Conservation (phyloP, 768 basidiomycete genomes). For the Lentinula aciculospora region DNA sequence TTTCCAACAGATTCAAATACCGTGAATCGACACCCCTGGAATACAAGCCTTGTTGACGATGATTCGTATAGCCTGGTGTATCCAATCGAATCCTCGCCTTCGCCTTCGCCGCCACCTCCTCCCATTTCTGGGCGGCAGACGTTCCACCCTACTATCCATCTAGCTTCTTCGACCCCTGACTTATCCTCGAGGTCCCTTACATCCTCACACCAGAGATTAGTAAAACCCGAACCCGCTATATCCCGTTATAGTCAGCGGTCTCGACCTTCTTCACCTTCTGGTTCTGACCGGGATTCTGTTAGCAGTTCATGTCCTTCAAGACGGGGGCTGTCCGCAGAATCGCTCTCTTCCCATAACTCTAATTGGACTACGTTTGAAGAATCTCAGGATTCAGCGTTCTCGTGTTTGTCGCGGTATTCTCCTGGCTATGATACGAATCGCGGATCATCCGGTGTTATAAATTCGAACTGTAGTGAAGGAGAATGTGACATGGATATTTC, state of each 20-base stretch:
- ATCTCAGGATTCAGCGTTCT: background rate
- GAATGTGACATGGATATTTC: constrained; percentile 6
- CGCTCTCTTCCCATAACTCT: background rate
- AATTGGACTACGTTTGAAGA: background rate
- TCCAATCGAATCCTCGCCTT: background rate
- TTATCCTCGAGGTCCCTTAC: background rate
- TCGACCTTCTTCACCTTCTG: background rate
- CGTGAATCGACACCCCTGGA: background rate
- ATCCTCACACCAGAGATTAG: background rate
- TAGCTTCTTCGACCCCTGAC: background rate
- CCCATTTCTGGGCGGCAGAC: background rate
- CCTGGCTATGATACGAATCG: background rate
- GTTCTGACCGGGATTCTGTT: background rate
- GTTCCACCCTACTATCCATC: background rate
- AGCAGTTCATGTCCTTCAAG: background rate
- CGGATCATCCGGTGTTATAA: background rate
- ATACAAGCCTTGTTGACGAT: background rate
- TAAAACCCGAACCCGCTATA: background rate
- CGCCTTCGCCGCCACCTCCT: constrained; percentile 4
- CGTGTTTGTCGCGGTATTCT: background rate
- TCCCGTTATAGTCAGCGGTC: background rate
- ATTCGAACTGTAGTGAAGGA: background rate
- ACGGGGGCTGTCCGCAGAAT: background rate
- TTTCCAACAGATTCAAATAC: background rate
- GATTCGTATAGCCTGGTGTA: background rate